A percentile compares a stretch with the other conserved stretches of the same genome.
These are phyloP conservation scores for Phlebopus sp. DNA, from an alignment of 1,284 basidiomycete species.

Conservation along the genomic window DNA sequence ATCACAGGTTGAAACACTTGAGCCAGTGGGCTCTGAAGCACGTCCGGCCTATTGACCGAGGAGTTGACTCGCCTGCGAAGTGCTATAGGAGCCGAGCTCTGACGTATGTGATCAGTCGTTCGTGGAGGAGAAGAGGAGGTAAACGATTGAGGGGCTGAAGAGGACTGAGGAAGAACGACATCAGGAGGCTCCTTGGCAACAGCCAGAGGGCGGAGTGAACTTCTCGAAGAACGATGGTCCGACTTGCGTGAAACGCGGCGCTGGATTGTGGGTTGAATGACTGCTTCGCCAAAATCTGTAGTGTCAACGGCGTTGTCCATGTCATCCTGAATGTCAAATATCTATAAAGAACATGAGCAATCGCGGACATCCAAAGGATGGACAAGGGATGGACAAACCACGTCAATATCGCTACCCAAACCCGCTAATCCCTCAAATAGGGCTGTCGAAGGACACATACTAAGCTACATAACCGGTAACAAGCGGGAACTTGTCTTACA, in stretches of 20 bases:
- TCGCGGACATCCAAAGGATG: neutral
- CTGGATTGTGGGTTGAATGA: constrained; percentile 21
- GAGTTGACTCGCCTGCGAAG: constrained; percentile 49
- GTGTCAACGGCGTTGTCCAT: constrained; percentile 57
- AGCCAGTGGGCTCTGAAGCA: constrained; percentile 55
- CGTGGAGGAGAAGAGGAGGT: constrained; percentile 11
- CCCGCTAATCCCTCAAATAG: constrained; percentile 80
- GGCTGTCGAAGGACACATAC: constrained; percentile 40
- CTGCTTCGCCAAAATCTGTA: constrained; percentile 32
- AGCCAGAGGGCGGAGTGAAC: constrained; percentile 15
- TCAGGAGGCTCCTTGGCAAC: constrained; percentile 21
- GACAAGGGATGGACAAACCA: constrained; percentile 45
- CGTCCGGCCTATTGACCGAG: constrained; percentile 41
- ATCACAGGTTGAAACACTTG: constrained; percentile 69
- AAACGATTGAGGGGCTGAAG: neutral
- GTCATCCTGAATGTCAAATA: constrained; percentile 83
- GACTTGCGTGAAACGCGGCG: constrained; percentile 34
- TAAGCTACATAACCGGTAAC: constrained; percentile 9
- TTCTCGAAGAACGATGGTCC: constrained; percentile 25
- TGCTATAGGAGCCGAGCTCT: constrained; percentile 21
- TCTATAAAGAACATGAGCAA: constrained; percentile 37
- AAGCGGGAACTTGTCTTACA: constrained; percentile 44
- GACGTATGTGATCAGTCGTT: constrained; percentile 11
- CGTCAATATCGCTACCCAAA: constrained; percentile 70
- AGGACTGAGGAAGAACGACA: constrained; percentile 1